phyloP scores from a whole-genome alignment of 441 rosid species.

The Pelargonium australe region DNA sequence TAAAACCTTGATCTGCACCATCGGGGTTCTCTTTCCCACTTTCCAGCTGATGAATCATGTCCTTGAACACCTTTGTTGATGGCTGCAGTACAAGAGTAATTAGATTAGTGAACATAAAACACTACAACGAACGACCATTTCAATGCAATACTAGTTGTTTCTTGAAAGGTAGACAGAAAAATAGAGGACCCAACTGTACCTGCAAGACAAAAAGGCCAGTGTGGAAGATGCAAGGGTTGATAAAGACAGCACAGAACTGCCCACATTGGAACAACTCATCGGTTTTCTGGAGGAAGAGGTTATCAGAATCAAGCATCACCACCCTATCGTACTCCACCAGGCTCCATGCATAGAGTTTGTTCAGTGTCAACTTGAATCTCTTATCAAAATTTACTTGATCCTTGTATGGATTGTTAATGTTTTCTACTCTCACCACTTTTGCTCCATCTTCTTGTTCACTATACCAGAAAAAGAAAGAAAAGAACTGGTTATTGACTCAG shows the following conservation, averaged over 20 bases:
- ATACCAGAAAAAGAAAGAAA: conserved; percentile 17
- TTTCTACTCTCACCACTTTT: conserved; percentile 71
- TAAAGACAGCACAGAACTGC: conserved; percentile 86
- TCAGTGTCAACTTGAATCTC: conserved; percentile 79
- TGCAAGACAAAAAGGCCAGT: conserved; percentile 89
- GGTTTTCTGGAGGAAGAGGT: conserved; percentile 66
- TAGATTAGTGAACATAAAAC: background rate
- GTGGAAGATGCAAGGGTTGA: conserved; percentile 94
- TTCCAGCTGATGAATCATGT: conserved; percentile 68
- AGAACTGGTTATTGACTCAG: conserved; percentile 9
- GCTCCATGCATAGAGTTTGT: conserved; percentile 90
- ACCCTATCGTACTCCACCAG: conserved; percentile 75
- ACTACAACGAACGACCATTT: background rate
- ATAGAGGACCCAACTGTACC: conserved; percentile 26
- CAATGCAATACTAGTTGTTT: background rate
- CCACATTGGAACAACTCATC: conserved; percentile 95
- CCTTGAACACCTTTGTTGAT: conserved; percentile 53
- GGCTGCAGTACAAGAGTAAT: conserved; percentile 41
- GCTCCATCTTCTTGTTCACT: conserved; percentile 84
- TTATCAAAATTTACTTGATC: conserved; percentile 43
- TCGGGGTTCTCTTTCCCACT: conserved; percentile 58
- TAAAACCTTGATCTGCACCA: conserved; percentile 96
- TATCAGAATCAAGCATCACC: conserved; percentile 85
- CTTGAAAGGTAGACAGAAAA: too few species aligned
- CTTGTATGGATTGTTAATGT: conserved; percentile 80